These are phyloP conservation scores for Calvatia gigantea DNA, from an alignment of 768 basidiomycete genomes.

Conservation along the genomic window DNA sequence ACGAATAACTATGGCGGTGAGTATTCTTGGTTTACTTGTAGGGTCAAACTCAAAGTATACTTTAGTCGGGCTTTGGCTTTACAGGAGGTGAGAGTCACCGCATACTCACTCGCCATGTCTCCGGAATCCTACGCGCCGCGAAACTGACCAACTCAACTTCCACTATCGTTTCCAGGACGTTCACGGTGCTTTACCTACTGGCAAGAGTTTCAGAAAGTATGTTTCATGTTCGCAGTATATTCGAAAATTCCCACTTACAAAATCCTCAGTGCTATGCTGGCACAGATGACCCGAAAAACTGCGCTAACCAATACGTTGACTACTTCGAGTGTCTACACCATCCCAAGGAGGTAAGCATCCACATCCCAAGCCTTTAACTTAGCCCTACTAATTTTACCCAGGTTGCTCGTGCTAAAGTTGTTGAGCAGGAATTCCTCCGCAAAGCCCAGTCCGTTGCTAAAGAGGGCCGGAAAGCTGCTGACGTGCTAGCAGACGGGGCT, in stretches of 20 bases:
- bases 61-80: constrained; percentile 45
- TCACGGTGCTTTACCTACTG: constrained; percentile 88
- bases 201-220: constrained; percentile 83
- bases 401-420: constrained; percentile 50
- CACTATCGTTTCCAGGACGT: constrained; percentile 46
- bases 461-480: constrained; percentile 69
- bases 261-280: constrained; percentile 76
- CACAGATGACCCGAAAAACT: constrained; percentile 72
- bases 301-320: constrained; percentile 71
- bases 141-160: constrained; percentile 3
- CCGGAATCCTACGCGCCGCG: constrained; percentile 5
- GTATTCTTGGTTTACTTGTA: background rate
- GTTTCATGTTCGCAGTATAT: constrained; percentile 8
- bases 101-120: background rate
- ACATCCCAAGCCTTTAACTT: background rate
- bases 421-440: constrained; percentile 70
- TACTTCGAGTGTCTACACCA: constrained; percentile 92
- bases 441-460: constrained; percentile 62
- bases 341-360: constrained; percentile 75
- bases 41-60: background rate
- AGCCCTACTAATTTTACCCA: constrained; percentile 25
- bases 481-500: constrained; percentile 68
- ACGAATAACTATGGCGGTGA: constrained; percentile 19
- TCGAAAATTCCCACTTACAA: background rate
- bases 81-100: constrained; percentile 32